These are phyloP conservation scores for Wickerhamiella shivajii DNA, from an alignment of 805 yeast genomes.

Conservation along the genomic window DNA sequence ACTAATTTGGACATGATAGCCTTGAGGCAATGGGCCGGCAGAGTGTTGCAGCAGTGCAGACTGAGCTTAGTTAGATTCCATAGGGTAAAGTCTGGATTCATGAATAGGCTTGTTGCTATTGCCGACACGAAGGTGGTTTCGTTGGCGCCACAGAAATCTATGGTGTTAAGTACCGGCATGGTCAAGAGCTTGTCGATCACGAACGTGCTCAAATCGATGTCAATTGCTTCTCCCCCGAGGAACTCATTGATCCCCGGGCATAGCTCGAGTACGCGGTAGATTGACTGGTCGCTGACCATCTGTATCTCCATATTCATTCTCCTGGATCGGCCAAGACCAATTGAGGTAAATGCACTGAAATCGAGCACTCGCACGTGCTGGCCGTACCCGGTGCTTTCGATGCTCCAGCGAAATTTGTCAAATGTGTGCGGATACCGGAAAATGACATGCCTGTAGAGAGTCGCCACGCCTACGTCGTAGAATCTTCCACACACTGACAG, in stretches of 20 bases:
- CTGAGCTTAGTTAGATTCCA: conserved; percentile 37
- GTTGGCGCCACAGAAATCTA: conserved; percentile 84
- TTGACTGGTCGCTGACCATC: conserved; percentile 68
- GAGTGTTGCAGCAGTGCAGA: conserved; percentile 77
- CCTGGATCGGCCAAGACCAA: conserved; percentile 80
- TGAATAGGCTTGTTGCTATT: conserved; percentile 29
- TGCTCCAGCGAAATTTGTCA: conserved; percentile 48
- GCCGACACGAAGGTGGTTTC: conserved; percentile 46
- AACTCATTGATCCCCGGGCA: conserved; percentile 62
- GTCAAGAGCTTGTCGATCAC: conserved; percentile 45
- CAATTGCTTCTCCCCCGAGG: conserved; percentile 71
- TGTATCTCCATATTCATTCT: conserved; percentile 84
- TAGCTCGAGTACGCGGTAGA: conserved; percentile 42
- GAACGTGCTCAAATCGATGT: conserved; percentile 56
- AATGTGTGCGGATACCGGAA: conserved; percentile 73
- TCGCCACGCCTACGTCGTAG: conserved; percentile 24
- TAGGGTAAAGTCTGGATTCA: conserved; percentile 15
- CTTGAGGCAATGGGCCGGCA: conserved; percentile 42
- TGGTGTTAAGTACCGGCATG: conserved; percentile 42
- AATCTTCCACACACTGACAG: conserved; percentile 20
- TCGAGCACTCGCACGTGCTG: conserved; percentile 58
- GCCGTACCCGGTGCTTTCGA: conserved; percentile 34
- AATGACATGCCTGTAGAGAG: conserved; percentile 27
- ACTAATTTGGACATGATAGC: conserved; percentile 43
- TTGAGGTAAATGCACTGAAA: conserved; percentile 75